phyloP scores from a whole-genome alignment of 805 yeast genomes.

The Naumovozyma dairenensis region DNA sequence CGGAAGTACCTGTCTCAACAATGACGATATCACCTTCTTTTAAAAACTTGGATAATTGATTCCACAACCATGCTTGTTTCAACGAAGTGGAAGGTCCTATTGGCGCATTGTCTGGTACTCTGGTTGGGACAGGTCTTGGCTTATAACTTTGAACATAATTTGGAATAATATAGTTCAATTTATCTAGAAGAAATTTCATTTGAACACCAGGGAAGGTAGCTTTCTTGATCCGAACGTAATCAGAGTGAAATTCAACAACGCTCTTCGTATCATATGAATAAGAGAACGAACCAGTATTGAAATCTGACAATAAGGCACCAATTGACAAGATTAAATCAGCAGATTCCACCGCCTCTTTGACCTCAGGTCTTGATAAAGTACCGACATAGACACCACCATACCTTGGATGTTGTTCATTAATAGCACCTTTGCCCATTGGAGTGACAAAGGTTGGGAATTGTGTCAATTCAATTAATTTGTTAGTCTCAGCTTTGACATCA shows the following conservation, averaged over 20 bases:
- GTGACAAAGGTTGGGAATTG: conserved; percentile 67
- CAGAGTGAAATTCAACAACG: conserved; percentile 60
- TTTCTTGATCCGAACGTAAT: conserved; percentile 48
- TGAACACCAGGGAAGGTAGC: conserved; percentile 55
- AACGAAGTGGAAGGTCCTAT: conserved; percentile 39
- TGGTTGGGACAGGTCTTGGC: conserved; percentile 41
- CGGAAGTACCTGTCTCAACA: conserved; percentile 64
- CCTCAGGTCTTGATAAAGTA: conserved; percentile 52
- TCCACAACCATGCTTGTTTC: conserved; percentile 59
- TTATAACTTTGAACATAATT: conserved; percentile 29
- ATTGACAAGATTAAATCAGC: conserved; percentile 62
- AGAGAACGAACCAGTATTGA: conserved; percentile 72
- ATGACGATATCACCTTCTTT: conserved; percentile 52
- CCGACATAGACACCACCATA: conserved; percentile 75
- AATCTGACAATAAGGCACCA: conserved; percentile 69
- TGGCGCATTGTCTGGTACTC: conserved; percentile 29
- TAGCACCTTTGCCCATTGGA: conserved; percentile 71
- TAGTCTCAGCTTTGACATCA: conserved; percentile 44
- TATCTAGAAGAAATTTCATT: conserved; percentile 41
- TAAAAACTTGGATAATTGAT: conserved; percentile 47
- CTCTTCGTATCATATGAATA: conserved; percentile 55
- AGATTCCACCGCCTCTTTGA: conserved; percentile 50
- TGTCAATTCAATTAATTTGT: conserved; percentile 44
- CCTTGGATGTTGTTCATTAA: conserved; percentile 52
- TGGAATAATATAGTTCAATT: conserved; percentile 27